Evolutionary conservation across 148 eudicot genomes (phyloP).

Genomic region (Persicaria maculosa): DNA sequence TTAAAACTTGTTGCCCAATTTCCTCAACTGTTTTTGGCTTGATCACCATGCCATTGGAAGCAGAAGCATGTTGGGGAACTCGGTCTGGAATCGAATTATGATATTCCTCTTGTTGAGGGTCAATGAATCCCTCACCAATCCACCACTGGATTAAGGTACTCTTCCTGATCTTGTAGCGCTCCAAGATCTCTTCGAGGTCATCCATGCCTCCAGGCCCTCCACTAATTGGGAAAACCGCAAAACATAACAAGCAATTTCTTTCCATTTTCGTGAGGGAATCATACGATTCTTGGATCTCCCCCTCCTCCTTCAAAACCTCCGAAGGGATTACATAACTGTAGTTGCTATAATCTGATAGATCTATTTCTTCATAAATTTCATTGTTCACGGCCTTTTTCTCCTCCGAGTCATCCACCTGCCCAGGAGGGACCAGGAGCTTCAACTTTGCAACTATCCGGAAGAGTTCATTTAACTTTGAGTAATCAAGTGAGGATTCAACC

Average conservation of each 20-base stretch:
- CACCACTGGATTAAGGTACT: constrained; percentile 32
- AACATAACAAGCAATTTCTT: neutral
- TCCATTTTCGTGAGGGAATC: neutral
- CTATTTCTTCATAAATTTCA: too few species aligned
- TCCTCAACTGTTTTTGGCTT: neutral
- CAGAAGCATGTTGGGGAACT: too few species aligned
- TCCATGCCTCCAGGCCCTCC: too few species aligned
- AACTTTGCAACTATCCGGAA: neutral
- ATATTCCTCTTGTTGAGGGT: constrained; percentile 13
- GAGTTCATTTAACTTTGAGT: neutral
- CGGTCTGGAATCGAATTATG: too few species aligned
- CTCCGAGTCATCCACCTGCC: neutral
- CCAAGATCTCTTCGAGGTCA: neutral
- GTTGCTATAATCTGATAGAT: too few species aligned
- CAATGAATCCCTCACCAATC: constrained; percentile 35
- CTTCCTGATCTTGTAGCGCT: constrained; percentile 24
- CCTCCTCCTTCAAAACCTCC: too few species aligned
- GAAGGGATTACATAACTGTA: too few species aligned
- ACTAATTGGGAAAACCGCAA: constrained; percentile 3
- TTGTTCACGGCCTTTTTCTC: too few species aligned
- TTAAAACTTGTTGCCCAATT: neutral
- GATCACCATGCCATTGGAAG: too few species aligned
- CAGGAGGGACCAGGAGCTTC: neutral
- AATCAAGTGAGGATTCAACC: neutral
- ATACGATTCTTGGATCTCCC: neutral